A percentile compares a stretch with the other conserved stretches of the same genome.
phyloP scores from a whole-genome alignment of 1,139 yeast genomes.

The Wickerhamomyces sp. region DNA sequence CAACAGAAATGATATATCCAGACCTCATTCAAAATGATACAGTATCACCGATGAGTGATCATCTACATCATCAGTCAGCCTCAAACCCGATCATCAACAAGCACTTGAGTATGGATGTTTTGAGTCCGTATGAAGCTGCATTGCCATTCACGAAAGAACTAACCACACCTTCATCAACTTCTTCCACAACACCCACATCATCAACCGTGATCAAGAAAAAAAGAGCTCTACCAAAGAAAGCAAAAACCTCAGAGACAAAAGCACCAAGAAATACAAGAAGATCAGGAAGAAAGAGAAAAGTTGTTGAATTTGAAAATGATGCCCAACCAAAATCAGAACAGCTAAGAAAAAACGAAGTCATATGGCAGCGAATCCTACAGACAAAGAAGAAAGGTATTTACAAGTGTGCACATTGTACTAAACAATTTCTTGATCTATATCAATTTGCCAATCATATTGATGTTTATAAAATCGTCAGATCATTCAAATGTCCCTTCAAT shows the following conservation, averaged over 20 bases:
- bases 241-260: neutral
- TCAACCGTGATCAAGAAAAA: neutral
- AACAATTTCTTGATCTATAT: constrained; percentile 35
- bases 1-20: neutral
- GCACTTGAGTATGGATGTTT: no score
- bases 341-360: constrained; percentile 5
- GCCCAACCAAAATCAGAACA: constrained; percentile 4
- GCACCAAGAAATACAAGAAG: neutral
- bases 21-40: neutral
- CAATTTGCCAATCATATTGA: constrained; percentile 46
- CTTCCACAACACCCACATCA: neutral
- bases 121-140: no score
- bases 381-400: constrained; percentile 44
- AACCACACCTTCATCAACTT: neutral
- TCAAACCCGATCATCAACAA: no score
- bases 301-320: neutral
- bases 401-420: constrained; percentile 47
- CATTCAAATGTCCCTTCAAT: constrained; percentile 45
- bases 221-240: neutral
- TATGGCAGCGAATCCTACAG: constrained; percentile 22
- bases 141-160: no score
- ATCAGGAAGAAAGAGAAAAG: neutral
- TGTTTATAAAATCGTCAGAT: constrained; percentile 34
- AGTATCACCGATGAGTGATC: no score
- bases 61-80: no score